phyloP scores from a whole-genome alignment of 805 yeast genomes.

The Wickerhamiella siamensis region DNA sequence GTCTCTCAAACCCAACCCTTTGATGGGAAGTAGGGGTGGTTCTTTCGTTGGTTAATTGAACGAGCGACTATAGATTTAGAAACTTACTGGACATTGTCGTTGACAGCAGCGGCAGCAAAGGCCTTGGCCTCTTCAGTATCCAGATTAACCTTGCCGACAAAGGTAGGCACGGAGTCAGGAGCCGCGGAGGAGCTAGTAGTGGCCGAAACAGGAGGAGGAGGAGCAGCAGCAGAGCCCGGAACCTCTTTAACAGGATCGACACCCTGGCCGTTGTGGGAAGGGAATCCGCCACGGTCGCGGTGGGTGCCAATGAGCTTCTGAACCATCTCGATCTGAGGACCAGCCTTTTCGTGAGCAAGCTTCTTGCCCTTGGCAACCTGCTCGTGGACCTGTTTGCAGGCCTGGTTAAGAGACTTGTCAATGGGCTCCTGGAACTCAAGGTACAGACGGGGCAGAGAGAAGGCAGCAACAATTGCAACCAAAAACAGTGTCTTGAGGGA shows the following conservation, averaged over 20 bases:
- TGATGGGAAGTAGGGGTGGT: no score
- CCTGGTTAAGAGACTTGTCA: slow-evolving; percentile 31
- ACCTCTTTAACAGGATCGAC: slow-evolving; percentile 14
- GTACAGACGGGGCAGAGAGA: slow-evolving; percentile 66
- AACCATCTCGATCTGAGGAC: slow-evolving; percentile 25
- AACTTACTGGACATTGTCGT: no score
- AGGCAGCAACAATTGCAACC: slow-evolving; percentile 42
- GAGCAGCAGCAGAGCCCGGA: slow-evolving; percentile 19
- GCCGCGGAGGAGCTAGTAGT: slow-evolving; percentile 8
- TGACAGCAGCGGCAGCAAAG: slow-evolving; percentile 8
- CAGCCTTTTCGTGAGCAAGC: slow-evolving; percentile 22
- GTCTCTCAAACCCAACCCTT: no score
- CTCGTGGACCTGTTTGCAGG: slow-evolving; percentile 16
- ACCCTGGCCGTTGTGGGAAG: slow-evolving; percentile 11
- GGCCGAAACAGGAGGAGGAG: slow-evolving; percentile 16
- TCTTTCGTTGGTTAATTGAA: no score
- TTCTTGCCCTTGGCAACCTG: slow-evolving; percentile 16
- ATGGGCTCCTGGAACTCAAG: slow-evolving; percentile 62
- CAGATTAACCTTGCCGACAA: slow-evolving; percentile 22
- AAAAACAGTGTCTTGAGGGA: slow-evolving; percentile 56
- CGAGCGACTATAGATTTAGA: no score
- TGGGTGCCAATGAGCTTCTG: slow-evolving; percentile 19
- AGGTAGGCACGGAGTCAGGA: slow-evolving; percentile 22
- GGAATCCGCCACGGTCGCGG: slow-evolving; percentile 25
- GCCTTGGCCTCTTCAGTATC: slow-evolving; percentile 13